Conservation (phyloP, 495 filamentous ascomycete genomes). For the Lophiostoma macrostomum region DNA sequence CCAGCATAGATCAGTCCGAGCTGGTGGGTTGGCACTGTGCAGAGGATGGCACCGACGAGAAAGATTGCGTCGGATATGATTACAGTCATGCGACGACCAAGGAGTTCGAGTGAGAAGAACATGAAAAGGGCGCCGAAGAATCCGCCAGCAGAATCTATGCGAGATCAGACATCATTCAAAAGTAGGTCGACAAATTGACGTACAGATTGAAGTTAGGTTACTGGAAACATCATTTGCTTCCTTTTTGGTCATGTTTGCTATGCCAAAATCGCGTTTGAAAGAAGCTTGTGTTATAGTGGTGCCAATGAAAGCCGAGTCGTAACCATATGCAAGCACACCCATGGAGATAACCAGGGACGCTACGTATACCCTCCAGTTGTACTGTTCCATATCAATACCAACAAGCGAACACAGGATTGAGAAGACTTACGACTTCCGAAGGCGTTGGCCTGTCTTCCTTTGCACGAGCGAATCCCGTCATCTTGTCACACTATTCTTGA, state of each 20-base stretch:
- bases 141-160: constrained; percentile 35
- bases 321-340: constrained; percentile 31
- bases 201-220: constrained; percentile 38
- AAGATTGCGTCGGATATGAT: constrained; percentile 34
- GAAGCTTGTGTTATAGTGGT: constrained; percentile 35
- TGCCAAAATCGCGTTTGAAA: constrained; percentile 39
- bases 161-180: not conserved
- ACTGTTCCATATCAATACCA: constrained; percentile 20
- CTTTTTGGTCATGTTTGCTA: constrained; percentile 30
- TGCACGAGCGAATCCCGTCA: constrained; percentile 37
- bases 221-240: constrained; percentile 36
- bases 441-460: constrained; percentile 41
- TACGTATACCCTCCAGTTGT: constrained; percentile 37
- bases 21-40: constrained; percentile 29
- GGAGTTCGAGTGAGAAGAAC: constrained; percentile 39
- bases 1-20: constrained; percentile 33
- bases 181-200: no score
- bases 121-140: constrained; percentile 39
- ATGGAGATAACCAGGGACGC: constrained; percentile 33
- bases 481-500: constrained; percentile 6
- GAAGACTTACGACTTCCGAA: constrained; percentile 29
- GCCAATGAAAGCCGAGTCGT: constrained; percentile 38
- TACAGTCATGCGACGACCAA: constrained; percentile 36
- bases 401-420: not conserved
- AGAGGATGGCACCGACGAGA: constrained; percentile 34